Evolutionary conservation across 441 rosid species (phyloP), one percentile per base, ranked within the genome.

Genomic region (Metrosideros polymorpha): DNA sequence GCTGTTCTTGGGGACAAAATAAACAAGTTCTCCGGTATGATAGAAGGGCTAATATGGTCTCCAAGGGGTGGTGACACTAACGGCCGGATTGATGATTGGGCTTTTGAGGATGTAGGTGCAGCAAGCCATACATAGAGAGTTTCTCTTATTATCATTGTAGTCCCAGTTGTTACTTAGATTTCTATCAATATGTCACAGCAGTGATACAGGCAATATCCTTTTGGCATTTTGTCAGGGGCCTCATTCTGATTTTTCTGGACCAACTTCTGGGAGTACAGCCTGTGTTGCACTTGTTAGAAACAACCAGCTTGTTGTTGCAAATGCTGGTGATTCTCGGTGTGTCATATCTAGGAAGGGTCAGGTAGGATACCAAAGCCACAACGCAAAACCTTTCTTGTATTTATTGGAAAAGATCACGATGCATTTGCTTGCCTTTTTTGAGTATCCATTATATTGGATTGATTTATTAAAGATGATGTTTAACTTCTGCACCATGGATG

Each of bases 301-400:
- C 84, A 93, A 90, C 89, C 96, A 92, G 88, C 95, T 96, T 59
- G 49, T 93, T 87, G 96, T 95, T 83, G 98, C 98, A 85, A 96
- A 96, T 93, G 99, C 98, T 59, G 99, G 98, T 86, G 99, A 96
- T 91, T 96, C 99, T 86, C 97, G 99, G 43, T 95, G 98, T 86
- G 98, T 96, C 82, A 89, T 96, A 89, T 95, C 95, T 51, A 91
- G 97, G 90, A 95, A 94, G 89, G 98, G 98, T 83, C 98, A 94
- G 98, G 99, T 97, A 94, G 75, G 79, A 71, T 71, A 24, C 12
- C 17, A 10, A 71, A 22, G 27, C 9, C 79, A 71, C 79, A 39
- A 12, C 79, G 39, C 79, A 71, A 71, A 43, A 71, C 47, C 79
- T 5, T 71, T 71, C 47, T 71, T 71, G 49, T 71, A 9, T 71